Evolutionary conservation across 768 basidiomycete genomes (phyloP).

Genomic region (Leccinum olivaceopallidum): DNA sequence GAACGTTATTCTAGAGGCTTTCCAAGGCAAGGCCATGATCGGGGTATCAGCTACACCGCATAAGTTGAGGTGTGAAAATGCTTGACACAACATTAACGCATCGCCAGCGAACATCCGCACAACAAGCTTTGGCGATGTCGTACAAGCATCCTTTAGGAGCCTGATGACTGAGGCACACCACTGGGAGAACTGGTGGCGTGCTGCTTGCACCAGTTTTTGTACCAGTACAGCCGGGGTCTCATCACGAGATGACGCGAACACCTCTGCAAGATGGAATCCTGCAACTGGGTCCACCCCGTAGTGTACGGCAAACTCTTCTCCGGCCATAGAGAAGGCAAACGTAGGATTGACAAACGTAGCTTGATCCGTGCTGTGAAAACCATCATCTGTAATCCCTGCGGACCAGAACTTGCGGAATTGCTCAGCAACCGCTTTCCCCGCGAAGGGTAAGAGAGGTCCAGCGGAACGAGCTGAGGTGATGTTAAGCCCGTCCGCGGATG

Average conservation of each 20-base stretch:
- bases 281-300: conserved; percentile 32
- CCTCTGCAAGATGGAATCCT: conserved; percentile 36
- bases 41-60: conserved; percentile 16
- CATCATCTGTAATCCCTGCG: conserved; percentile 28
- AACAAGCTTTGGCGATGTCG: conserved; percentile 12
- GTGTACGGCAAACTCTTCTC: conserved; percentile 28
- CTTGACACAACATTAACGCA: conserved; percentile 30
- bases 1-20: conserved; percentile 21
- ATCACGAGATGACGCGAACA: conserved; percentile 11
- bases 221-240: conserved; percentile 11
- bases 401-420: conserved; percentile 32
- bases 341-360: conserved; percentile 31
- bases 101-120: conserved; percentile 34
- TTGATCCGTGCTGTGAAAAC: conserved; percentile 12
- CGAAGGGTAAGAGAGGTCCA: conserved; percentile 23
- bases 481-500: neutral
- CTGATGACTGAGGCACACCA: conserved; percentile 30
- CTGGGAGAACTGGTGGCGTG: conserved; percentile 23
- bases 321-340: conserved; percentile 27
- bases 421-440: conserved; percentile 2
- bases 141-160: conserved; percentile 4
- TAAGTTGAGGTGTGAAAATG: conserved; percentile 17
- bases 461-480: conserved; percentile 28
- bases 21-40: conserved; percentile 27
- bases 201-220: conserved; percentile 21